Conservation (phyloP, 106 monocot genomes). For the Phalaenopsis aphrodite region DNA sequence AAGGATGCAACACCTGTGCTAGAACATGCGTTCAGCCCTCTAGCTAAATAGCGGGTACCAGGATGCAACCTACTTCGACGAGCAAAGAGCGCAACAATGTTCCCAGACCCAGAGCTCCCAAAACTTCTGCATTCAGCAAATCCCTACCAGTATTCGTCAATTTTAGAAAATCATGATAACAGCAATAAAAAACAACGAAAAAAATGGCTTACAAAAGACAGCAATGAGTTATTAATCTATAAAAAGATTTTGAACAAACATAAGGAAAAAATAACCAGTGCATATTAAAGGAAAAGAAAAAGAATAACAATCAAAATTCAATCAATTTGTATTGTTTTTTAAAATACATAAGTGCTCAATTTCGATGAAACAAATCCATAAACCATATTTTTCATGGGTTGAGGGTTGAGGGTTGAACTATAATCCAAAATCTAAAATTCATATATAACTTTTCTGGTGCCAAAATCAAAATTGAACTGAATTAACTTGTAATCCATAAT, state of each 20-base stretch:
- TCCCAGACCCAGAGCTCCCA: constrained; percentile 38
- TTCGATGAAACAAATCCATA: neutral
- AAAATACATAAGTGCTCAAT: neutral
- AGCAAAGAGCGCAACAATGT: constrained; percentile 72
- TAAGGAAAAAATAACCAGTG: neutral
- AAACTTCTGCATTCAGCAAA: constrained; percentile 88
- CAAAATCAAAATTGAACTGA: too few species aligned
- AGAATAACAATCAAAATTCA: neutral
- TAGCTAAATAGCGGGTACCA: constrained; percentile 94
- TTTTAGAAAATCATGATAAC: constrained; percentile 1
- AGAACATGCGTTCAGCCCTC: constrained; percentile 92
- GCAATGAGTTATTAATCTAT: neutral
- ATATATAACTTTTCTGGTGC: neutral
- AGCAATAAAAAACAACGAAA: neutral
- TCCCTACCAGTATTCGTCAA: constrained; percentile 46
- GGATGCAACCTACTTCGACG: constrained; percentile 98
- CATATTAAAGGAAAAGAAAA: neutral
- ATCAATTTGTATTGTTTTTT: neutral
- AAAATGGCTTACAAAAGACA: neutral
- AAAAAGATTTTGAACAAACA: neutral
- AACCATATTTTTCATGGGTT: neutral
- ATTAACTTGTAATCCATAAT: too few species aligned
- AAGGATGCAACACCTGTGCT: constrained; percentile 56
- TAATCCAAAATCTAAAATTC: neutral
- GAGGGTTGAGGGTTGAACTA: neutral